Evolutionary conservation across 768 basidiomycete genomes (phyloP), one percentile per base, ranked within the genome.

Genomic region (Hemileccinum rubropunctum): DNA sequence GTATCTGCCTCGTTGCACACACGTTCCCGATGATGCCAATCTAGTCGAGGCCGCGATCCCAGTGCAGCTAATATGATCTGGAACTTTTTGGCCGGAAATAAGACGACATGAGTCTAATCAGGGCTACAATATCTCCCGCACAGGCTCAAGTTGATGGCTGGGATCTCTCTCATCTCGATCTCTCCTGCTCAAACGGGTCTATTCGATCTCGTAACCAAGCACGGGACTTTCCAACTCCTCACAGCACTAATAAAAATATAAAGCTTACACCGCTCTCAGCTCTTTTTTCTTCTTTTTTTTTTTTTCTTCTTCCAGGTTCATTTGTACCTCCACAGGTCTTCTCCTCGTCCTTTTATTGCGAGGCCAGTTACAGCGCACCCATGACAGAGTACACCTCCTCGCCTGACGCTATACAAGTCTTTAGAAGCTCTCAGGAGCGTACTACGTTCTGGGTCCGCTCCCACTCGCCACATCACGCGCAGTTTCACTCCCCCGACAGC

Each of bases 341-440:
- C 15, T 18, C 27, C 37, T 48, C 30, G n/a, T 23, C 36, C 42
- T 20, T 27, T 28, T 23, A 30, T 30, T 30, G 28, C 28, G 28
- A 23, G 23, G 23, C 23, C 23, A 23, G 23, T 6, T 23, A 23
- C 23, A 23, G 23, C 23, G 23, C n/a, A 15, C 6, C 36, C 51
- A 86, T 88, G 84, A 82, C 83, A 47, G 83, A 84, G 70, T 83
- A 82, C 65, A 76, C 78, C 0, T 72, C 75, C 39, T 80, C 80
- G 37, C 77, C 83, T 1, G 79, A 82, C 54, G 79, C 82, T 41
- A 68, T 79, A 40, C 75, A 76, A 43, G 77, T 81, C 61, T 84
- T 76, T 62, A 75, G 80, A 70, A 72, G 71, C 47, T 71, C 85
- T 53, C 78, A 76, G 42, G 77, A 84, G 23, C 78, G 87, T 42